Base-by-base conservation (phyloP, 2,329 filamentous ascomycete genomes). In the Botrytis byssoidea region DNA sequence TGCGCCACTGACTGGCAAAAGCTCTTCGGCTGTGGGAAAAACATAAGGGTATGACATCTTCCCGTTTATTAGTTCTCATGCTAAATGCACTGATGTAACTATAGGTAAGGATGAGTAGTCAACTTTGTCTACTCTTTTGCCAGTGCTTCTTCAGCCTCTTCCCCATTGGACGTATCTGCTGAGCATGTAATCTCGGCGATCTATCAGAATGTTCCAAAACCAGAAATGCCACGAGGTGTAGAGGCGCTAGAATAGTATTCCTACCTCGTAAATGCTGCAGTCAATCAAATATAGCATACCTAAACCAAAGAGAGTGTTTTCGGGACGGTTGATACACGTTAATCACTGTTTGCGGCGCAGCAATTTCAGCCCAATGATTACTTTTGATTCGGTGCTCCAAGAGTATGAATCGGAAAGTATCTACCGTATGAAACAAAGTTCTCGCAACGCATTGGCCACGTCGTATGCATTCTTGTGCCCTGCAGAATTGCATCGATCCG, bases 1-100 rank as follows among this genome's bases (percentile, higher is more conserved):
- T 69, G 60, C 29, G 64, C 71, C 71, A 68, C 71, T 22, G 40
- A 32, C 44, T 72, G 71, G 71, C 66, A 72, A 72, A 61, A 72
- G 71, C 71, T 72, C 71, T 60, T 35, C 63, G 63, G 51, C 63
- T 37, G 64, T 63, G 48, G 63, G 65, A 67, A 51, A 64, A 64
- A 51, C 18, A 18, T 40, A 51, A 22, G 35, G 32, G 48, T 40
- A 46, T 69, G 63, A 57, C 32, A 55, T 48, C 51, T 72, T 70
- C 71, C 71, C 71, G 71, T 29, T 25, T 37, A 69, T 72, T 72
- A 72, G 46, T 60, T 48, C 4, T 25, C n/a, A 51, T 72, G 55
- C 42, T 73, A 73, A 48, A 59, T 46, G 51, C 40, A 68, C 64
- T 46, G 51, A 72, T 48, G 42, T 44, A 69, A 48, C 55, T n/a